These are phyloP conservation scores for Sicyos edulis DNA, from an alignment of 306 rosid species.

Conservation along the genomic window DNA sequence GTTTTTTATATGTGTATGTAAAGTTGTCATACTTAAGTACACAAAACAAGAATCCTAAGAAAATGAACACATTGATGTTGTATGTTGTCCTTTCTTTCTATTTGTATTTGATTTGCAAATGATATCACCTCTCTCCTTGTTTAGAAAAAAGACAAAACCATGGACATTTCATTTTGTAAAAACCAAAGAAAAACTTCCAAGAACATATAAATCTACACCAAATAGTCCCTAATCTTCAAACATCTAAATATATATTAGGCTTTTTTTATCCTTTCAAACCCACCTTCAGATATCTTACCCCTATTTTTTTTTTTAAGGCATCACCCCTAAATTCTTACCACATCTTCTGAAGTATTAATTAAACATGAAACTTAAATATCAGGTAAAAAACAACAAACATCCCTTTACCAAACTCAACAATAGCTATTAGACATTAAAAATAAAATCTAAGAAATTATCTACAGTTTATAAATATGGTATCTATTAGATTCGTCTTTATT, in stretches of 20 bases:
- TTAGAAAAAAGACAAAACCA: background rate
- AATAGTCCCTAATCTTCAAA: background rate
- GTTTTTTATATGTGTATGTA: background rate
- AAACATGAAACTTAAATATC: background rate
- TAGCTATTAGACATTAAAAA: background rate
- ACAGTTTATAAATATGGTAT: background rate
- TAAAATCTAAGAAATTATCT: background rate
- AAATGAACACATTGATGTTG: background rate
- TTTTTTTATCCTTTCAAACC: background rate
- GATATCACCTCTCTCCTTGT: background rate
- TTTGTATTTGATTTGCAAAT: background rate
- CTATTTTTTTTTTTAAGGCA: no score
- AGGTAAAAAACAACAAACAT: background rate
- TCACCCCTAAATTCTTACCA: background rate
- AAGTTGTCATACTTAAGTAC: background rate
- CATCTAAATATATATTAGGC: no score
- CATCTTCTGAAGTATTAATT: background rate
- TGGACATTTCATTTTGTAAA: background rate
- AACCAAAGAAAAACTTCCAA: background rate
- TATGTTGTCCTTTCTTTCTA: background rate
- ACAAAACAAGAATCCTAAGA: slow-evolving; percentile 13
- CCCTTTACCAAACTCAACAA: background rate
- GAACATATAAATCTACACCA: slow-evolving; percentile 2
- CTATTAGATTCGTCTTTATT: background rate
- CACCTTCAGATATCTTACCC: background rate